A percentile compares a stretch with the other conserved stretches of the same genome.
Evolutionary conservation across 352 stramenopile genomes (phyloP).

Genomic region (Pythium guiyangense): DNA sequence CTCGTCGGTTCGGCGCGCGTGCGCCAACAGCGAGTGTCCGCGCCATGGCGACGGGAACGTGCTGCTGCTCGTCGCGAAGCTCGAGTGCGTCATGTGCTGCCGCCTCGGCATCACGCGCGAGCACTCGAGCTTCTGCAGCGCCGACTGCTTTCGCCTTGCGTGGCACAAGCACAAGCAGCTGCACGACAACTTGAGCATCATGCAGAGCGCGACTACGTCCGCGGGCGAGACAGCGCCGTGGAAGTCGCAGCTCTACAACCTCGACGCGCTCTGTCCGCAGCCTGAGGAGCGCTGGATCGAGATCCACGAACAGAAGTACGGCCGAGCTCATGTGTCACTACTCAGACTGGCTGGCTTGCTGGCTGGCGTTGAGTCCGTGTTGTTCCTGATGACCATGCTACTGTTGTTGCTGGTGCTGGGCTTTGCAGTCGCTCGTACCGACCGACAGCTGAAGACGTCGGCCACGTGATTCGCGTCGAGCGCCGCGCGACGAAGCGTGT

Average conservation of each 20-base stretch:
- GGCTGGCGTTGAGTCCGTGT: not conserved
- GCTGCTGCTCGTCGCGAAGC: constrained; percentile 59
- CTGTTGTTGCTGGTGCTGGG: constrained; percentile 25
- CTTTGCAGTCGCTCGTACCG: constrained; percentile 60
- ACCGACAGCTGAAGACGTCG: constrained; percentile 59
- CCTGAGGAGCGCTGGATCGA: constrained; percentile 54
- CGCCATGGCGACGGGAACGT: constrained; percentile 60
- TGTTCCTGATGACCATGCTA: too few species aligned
- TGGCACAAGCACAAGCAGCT: constrained; percentile 70
- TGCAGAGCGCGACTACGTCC: constrained; percentile 12
- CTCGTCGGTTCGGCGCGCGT: constrained; percentile 47
- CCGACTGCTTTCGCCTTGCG: constrained; percentile 58
- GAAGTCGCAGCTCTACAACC: constrained; percentile 60
- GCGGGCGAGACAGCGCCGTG: constrained; percentile 22
- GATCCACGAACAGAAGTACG: constrained; percentile 65
- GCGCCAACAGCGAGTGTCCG: constrained; percentile 55
- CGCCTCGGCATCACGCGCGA: constrained; percentile 58
- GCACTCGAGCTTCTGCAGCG: constrained; percentile 64
- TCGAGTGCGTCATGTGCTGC: constrained; percentile 70
- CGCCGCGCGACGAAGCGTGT: constrained; percentile 62
- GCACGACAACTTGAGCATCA: constrained; percentile 29
- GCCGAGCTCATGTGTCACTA: not conserved
- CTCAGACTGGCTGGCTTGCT: not conserved
- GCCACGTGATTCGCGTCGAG: constrained; percentile 77
- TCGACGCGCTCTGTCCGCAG: constrained; percentile 47